phyloP scores from a whole-genome alignment of 352 stramenopile genomes.

The Aphanomyces euteiches region DNA sequence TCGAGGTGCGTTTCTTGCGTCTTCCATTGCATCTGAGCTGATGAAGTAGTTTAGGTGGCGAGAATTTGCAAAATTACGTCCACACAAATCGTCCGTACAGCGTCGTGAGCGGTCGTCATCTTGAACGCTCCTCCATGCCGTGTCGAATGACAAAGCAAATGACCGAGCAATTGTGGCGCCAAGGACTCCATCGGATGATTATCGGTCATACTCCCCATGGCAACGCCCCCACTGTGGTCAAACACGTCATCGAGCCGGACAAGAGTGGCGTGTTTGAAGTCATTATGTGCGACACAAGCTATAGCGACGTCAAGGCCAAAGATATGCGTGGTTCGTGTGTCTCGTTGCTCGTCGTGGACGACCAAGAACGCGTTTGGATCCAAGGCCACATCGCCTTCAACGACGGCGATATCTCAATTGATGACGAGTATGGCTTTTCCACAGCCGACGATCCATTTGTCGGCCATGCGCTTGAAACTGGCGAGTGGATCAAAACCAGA shows the following conservation, averaged over 20 bases:
- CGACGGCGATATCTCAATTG: slow-evolving; percentile 33
- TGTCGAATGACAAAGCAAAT: slow-evolving; percentile 44
- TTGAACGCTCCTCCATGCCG: slow-evolving; percentile 77
- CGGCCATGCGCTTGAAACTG: slow-evolving; percentile 48
- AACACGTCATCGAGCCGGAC: slow-evolving; percentile 40
- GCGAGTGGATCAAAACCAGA: slow-evolving; percentile 61
- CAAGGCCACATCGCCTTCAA: slow-evolving; percentile 56
- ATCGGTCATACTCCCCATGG: slow-evolving; percentile 91
- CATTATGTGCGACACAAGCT: slow-evolving; percentile 91
- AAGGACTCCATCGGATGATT: slow-evolving; percentile 80
- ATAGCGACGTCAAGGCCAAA: slow-evolving; percentile 62
- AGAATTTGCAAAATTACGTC: slow-evolving; percentile 69
- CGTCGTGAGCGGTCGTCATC: slow-evolving; percentile 68
- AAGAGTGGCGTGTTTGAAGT: slow-evolving; percentile 62
- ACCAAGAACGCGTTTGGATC: slow-evolving; percentile 45
- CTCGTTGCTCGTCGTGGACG: slow-evolving; percentile 69
- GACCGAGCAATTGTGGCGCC: slow-evolving; percentile 51
- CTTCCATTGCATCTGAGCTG: not conserved
- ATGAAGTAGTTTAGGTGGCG: slow-evolving; percentile 31
- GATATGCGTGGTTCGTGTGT: slow-evolving; percentile 81
- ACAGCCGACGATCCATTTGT: slow-evolving; percentile 44
- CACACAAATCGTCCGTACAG: slow-evolving; percentile 54
- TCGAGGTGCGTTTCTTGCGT: slow-evolving; percentile 37
- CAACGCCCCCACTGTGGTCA: slow-evolving; percentile 86
- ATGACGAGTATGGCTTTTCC: slow-evolving; percentile 34